Evolutionary conservation across 306 rosid genomes (phyloP), one percentile per base, ranked within the genome.

Genomic region (Datisca glomerata): DNA sequence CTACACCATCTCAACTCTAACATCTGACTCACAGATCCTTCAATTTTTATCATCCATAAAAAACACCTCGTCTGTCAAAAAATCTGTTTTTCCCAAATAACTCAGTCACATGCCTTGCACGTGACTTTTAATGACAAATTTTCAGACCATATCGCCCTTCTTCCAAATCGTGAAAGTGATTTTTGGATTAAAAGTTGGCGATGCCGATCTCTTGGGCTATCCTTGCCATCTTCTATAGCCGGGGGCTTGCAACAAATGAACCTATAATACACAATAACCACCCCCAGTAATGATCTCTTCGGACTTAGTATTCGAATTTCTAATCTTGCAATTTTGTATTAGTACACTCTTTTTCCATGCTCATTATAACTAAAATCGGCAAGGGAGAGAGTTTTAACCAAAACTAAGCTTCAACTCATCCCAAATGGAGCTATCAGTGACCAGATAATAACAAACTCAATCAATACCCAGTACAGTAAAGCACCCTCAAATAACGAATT

Each of bases 161-260:
- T n/a, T n/a, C n/a, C n/a, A n/a, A n/a, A n/a, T n/a, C n/a, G n/a
- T n/a, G n/a, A n/a, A n/a, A n/a, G n/a, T n/a, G n/a, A n/a, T n/a
- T n/a, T n/a, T n/a, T n/a, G n/a, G n/a, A n/a, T n/a, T n/a, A n/a
- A n/a, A n/a, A n/a, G n/a, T n/a, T n/a, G n/a, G n/a, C n/a, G n/a
- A n/a, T n/a, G 38, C 27, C 78, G 68, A 65, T 77, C 96, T 55
- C 85, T 68, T 6, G 96, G 96, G 62, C 93, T 85, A 57, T 85
- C 96, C 66, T 73, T 85, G 66, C 93, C 74, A 41, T 85, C 96
- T 64, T 85, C 96, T 64, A 85, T 85, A 36, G 96, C 89, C 56
- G 75, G 80, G 63, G 96, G 85, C 72, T 80, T 85, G 80, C 93
- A 77, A 55, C 68, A 77, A 49, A 65, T 25, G 71, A 49, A 67